phyloP scores from a whole-genome alignment of 73 alveolate species.

The Durusdinium trenchii region DNA sequence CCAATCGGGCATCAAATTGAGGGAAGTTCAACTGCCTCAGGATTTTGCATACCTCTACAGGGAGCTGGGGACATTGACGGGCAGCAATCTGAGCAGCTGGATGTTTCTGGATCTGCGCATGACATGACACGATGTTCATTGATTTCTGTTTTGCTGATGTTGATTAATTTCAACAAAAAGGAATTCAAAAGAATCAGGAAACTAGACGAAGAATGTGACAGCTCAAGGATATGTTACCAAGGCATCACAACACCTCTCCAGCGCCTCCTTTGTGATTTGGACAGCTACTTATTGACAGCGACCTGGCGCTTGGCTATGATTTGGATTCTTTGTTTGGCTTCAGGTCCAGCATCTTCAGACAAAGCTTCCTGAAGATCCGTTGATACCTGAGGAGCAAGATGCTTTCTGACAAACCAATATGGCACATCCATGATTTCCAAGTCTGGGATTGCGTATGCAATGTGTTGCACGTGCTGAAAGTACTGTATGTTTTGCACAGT shows the following conservation, averaged over 20 bases:
- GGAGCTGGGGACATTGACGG: conserved; percentile 80
- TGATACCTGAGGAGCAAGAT: neutral
- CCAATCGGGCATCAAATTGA: neutral
- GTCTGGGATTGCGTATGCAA: neutral
- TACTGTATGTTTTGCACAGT: too few species aligned
- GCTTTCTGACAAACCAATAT: neutral
- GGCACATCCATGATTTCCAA: neutral
- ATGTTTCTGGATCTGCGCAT: neutral
- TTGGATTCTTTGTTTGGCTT: neutral
- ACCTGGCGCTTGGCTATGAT: neutral
- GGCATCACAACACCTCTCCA: conserved; percentile 86
- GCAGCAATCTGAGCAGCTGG: neutral
- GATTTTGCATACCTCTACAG: conserved; percentile 74
- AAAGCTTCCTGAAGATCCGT: conserved; percentile 94
- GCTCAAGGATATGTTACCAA: too few species aligned
- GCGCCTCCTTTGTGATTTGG: conserved; percentile 88
- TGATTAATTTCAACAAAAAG: neutral
- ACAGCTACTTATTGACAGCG: neutral
- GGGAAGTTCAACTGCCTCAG: neutral
- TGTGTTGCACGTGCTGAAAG: too few species aligned
- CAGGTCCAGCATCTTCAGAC: conserved; percentile 90
- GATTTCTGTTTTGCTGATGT: neutral
- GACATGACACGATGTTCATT: neutral
- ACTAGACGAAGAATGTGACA: too few species aligned
- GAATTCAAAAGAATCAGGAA: too few species aligned